These are phyloP conservation scores for Suhomyces sp. DNA, from an alignment of 805 yeast species.

Conservation along the genomic window DNA sequence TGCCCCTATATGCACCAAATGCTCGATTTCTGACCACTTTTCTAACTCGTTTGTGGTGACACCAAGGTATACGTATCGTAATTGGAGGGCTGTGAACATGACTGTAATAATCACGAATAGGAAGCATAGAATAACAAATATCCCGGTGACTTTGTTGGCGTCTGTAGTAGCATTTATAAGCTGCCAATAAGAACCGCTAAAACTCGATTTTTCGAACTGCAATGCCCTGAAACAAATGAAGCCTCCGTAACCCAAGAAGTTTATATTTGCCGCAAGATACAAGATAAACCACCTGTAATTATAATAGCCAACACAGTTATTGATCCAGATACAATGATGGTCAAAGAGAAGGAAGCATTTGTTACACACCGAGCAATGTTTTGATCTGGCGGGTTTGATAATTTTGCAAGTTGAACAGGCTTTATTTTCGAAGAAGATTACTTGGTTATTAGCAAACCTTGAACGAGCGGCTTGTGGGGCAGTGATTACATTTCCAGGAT, in stretches of 20 bases:
- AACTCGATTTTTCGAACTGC: slow-evolving; percentile 2
- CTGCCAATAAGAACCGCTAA: slow-evolving; percentile 17
- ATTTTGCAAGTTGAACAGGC: slow-evolving; percentile 49
- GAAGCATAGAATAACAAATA: slow-evolving; percentile 45
- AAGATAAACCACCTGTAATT: slow-evolving; percentile 62
- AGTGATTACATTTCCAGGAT: slow-evolving; percentile 48
- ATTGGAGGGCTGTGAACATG: slow-evolving; percentile 33
- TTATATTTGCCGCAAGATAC: slow-evolving; percentile 52
- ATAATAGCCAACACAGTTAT: slow-evolving; percentile 70
- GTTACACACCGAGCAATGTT: slow-evolving; percentile 64
- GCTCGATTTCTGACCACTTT: slow-evolving; percentile 68
- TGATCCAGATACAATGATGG: slow-evolving; percentile 67
- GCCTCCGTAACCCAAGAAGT: slow-evolving; percentile 21
- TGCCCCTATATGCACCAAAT: slow-evolving; percentile 26
- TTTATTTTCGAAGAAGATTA: slow-evolving; percentile 51
- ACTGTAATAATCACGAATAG: slow-evolving; percentile 42
- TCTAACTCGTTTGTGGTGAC: slow-evolving; percentile 73
- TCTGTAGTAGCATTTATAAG: slow-evolving; percentile 15
- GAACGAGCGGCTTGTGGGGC: slow-evolving; percentile 5
- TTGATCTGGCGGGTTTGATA: slow-evolving; percentile 58
- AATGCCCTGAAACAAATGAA: slow-evolving; percentile 16
- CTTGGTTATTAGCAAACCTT: slow-evolving; percentile 43
- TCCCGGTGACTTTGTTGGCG: slow-evolving; percentile 28
- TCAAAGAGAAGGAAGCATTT: slow-evolving; percentile 49
- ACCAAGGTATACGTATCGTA: slow-evolving; percentile 57